Percentiles rank a stretch among this genome's conserved stretches.
phyloP scores from a whole-genome alignment of 1,139 yeast species.

The Saccharomyces pastorianus region DNA sequence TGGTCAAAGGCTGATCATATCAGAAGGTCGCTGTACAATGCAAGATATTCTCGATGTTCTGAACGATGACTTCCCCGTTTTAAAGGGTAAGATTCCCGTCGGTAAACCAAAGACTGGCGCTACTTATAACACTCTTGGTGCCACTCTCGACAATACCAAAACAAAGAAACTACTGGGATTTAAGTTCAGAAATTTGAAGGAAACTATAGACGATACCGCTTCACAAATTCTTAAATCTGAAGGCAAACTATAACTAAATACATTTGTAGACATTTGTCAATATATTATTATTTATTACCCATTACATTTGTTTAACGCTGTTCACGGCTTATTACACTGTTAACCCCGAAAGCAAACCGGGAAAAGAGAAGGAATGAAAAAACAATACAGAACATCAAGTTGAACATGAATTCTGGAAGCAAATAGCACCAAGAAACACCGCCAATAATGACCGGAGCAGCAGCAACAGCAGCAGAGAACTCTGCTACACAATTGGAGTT shows the following conservation, averaged over 20 bases:
- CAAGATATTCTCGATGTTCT: conserved; percentile 32
- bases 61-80: conserved; percentile 33
- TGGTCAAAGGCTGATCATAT: conserved; percentile 31
- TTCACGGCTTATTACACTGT: too few relatives aligned
- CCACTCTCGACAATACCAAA: conserved; percentile 18
- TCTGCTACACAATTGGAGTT: conserved; percentile 28
- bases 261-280: background rate
- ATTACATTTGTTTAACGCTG: background rate
- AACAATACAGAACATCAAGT: background rate
- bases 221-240: conserved; percentile 32
- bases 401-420: background rate
- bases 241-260: conserved; percentile 7
- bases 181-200: conserved; percentile 34
- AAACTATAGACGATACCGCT: conserved; percentile 37
- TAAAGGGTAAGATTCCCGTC: conserved; percentile 32
- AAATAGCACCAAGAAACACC: background rate
- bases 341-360: background rate
- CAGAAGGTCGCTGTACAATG: conserved; percentile 25
- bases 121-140: conserved; percentile 11
- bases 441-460: background rate
- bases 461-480: background rate
- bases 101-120: conserved; percentile 11
- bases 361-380: background rate
- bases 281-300: background rate
- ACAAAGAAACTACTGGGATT: conserved; percentile 35